Percentiles rank a stretch among this genome's conserved stretches.
phyloP scores from a whole-genome alignment of 768 basidiomycete species.

The Calocybe cyanea region DNA sequence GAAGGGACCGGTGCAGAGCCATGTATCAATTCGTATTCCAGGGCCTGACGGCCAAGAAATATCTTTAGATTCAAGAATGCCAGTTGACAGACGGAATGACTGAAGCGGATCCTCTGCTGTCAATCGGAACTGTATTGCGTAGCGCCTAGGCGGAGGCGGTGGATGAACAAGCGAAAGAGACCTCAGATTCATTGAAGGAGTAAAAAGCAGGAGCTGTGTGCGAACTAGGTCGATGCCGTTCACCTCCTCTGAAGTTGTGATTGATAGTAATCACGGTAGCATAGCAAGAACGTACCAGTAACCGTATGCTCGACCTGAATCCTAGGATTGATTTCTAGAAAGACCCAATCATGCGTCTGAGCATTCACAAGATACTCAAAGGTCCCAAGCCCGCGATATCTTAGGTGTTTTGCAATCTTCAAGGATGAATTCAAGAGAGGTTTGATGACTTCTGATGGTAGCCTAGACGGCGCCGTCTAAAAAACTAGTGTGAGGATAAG shows the following conservation, averaged over 20 bases:
- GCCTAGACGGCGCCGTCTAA: constrained; percentile 68
- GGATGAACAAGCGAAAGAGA: constrained; percentile 70
- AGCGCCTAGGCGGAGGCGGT: constrained; percentile 64
- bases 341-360: constrained; percentile 74
- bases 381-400: constrained; percentile 84
- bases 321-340: constrained; percentile 40
- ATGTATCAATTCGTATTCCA: constrained; percentile 81
- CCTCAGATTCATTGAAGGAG: constrained; percentile 62
- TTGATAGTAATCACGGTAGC: not conserved
- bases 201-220: constrained; percentile 82
- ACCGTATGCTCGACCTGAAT: constrained; percentile 94
- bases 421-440: constrained; percentile 72
- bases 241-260: constrained; percentile 68
- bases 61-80: constrained; percentile 76
- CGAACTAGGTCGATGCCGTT: constrained; percentile 87
- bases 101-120: constrained; percentile 82
- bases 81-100: constrained; percentile 81
- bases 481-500: not conserved
- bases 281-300: constrained; percentile 50
- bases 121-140: constrained; percentile 83
- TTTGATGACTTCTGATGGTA: constrained; percentile 63
- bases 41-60: constrained; percentile 71
- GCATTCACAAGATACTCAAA: constrained; percentile 83
- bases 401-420: constrained; percentile 71
- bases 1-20: constrained; percentile 66